phyloP scores from a whole-genome alignment of 306 rosid genomes.

The Carpinus viminea region DNA sequence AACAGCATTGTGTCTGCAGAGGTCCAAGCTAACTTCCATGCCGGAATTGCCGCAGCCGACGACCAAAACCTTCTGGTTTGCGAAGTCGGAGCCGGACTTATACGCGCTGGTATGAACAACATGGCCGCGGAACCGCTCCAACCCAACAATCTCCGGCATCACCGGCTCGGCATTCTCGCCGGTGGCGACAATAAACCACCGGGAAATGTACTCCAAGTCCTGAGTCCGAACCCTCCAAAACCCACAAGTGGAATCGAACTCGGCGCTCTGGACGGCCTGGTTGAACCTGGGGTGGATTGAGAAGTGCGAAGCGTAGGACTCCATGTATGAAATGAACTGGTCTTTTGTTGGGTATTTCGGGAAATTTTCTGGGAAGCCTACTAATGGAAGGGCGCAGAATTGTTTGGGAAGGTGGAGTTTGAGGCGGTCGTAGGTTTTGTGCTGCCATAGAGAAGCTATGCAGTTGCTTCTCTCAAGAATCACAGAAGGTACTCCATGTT shows the following conservation, averaged over 20 bases:
- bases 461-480: slow-evolving; percentile 71
- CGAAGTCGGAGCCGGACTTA: slow-evolving; percentile 59
- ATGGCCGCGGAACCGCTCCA: slow-evolving; percentile 49
- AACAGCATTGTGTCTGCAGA: slow-evolving; percentile 69
- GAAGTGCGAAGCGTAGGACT: slow-evolving; percentile 71
- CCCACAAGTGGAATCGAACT: slow-evolving; percentile 36
- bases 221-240: slow-evolving; percentile 65
- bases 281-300: slow-evolving; percentile 61
- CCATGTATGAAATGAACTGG: slow-evolving; percentile 82
- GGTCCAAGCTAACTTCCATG: slow-evolving; percentile 97
- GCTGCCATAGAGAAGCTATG: slow-evolving; percentile 83
- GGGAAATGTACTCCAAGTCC: slow-evolving; percentile 48
- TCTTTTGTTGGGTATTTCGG: slow-evolving; percentile 78
- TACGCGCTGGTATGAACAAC: slow-evolving; percentile 63
- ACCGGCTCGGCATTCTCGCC: slow-evolving; percentile 95
- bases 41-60: slow-evolving; percentile 99
- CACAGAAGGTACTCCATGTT: slow-evolving; percentile 45
- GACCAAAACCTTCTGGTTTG: slow-evolving; percentile 64
- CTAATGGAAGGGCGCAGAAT: slow-evolving; percentile 73
- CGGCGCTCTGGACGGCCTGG: slow-evolving; percentile 53
- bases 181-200: slow-evolving; percentile 80
- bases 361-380: slow-evolving; percentile 59
- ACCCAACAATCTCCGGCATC: slow-evolving; percentile 56
- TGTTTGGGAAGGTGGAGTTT: slow-evolving; percentile 87
- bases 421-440: slow-evolving; percentile 77